Evolutionary conservation across 345 rosid species (phyloP).

Genomic region (Orychophragmus violaceus): DNA sequence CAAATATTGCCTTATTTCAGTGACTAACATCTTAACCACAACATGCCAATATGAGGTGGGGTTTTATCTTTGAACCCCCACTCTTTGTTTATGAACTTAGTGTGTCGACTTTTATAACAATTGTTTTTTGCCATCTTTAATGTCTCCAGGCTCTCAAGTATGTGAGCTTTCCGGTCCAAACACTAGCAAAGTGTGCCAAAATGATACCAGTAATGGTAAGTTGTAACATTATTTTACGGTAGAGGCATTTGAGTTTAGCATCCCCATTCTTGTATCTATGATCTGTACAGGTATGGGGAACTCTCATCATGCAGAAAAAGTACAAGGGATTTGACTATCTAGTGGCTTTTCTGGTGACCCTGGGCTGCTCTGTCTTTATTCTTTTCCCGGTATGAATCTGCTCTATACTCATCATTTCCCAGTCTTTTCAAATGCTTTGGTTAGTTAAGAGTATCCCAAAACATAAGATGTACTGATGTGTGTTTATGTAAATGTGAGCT

Average conservation of each 20-base stretch:
- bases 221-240: not conserved
- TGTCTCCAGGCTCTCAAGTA: constrained; percentile 80
- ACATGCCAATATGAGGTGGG: constrained; percentile 95
- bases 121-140: constrained; percentile 8
- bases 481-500: constrained; percentile 22
- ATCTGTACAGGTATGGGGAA: constrained; percentile 66
- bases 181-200: constrained; percentile 94
- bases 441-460: not conserved
- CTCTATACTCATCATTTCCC: not conserved
- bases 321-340: constrained; percentile 78
- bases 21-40: constrained; percentile 78
- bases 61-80: not conserved
- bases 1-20: constrained; percentile 71
- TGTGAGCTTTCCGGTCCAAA: constrained; percentile 95
- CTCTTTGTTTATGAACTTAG: not conserved
- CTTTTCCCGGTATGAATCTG: constrained; percentile 60
- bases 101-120: not conserved
- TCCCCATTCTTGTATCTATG: not conserved
- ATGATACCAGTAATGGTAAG: constrained; percentile 99
- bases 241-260: not conserved
- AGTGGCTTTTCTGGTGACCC: constrained; percentile 76
- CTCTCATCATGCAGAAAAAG: constrained; percentile 86
- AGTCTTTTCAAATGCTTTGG: not conserved
- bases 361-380: constrained; percentile 87
- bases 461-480: not conserved